These are phyloP conservation scores for Pogostemon cablin DNA, from an alignment of 257 asterid species.

Conservation along the genomic window DNA sequence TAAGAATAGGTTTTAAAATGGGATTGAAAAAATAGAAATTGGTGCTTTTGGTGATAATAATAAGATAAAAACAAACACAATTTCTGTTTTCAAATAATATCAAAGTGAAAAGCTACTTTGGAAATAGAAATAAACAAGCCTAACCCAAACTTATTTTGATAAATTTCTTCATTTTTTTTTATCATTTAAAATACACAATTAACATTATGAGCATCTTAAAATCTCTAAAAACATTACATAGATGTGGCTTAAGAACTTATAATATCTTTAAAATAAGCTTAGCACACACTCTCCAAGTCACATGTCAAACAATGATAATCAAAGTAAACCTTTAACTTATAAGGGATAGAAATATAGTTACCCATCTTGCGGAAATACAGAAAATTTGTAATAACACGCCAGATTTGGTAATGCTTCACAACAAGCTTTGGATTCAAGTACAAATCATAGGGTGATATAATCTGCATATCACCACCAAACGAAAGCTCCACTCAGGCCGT, in stretches of 20 bases:
- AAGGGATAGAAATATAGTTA: slow-evolving; percentile 40
- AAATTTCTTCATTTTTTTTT: neutral
- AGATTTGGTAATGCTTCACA: slow-evolving; percentile 82
- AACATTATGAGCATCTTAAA: neutral
- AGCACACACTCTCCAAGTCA: slow-evolving; percentile 18
- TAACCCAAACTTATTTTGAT: neutral
- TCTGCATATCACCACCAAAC: slow-evolving; percentile 61
- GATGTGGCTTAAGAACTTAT: neutral
- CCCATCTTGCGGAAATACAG: slow-evolving; percentile 98
- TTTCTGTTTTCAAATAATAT: neutral
- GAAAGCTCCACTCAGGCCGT: slow-evolving; percentile 24
- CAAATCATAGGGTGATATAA: slow-evolving; percentile 90
- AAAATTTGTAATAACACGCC: slow-evolving; percentile 94
- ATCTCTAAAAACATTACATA: slow-evolving; percentile 6
- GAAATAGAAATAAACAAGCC: slow-evolving; percentile 6
- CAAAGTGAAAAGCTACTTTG: neutral
- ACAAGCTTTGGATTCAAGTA: slow-evolving; percentile 92
- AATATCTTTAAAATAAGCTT: neutral
- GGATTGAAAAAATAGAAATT: neutral
- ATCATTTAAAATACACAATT: no score
- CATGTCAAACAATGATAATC: slow-evolving; percentile 15
- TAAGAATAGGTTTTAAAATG: neutral
- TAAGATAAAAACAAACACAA: neutral
- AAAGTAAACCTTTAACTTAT: slow-evolving; percentile 8
- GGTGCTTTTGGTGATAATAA: neutral